Evolutionary conservation across 805 yeast genomes (phyloP).

Genomic region (Barnettozyma botsteinii): DNA sequence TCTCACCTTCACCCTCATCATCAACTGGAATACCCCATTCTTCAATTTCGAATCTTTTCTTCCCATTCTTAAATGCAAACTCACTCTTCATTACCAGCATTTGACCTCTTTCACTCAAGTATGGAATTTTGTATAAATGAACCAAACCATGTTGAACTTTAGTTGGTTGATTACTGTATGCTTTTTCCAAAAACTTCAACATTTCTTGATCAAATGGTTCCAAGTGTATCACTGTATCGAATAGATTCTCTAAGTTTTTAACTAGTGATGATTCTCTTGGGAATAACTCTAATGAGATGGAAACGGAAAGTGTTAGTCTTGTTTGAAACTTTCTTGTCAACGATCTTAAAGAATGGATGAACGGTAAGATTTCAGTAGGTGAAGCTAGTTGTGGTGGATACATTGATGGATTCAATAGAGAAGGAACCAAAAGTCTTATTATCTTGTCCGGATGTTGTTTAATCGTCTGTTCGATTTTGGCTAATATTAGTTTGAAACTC

Average conservation of each 20-base stretch:
- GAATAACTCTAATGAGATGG: conserved; percentile 61
- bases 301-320: conserved; percentile 44
- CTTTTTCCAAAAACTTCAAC: conserved; percentile 57
- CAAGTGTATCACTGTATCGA: conserved; percentile 66
- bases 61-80: conserved; percentile 80
- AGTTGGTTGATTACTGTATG: conserved; percentile 65
- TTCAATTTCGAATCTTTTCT: conserved; percentile 77
- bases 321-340: conserved; percentile 41
- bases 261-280: conserved; percentile 46
- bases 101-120: conserved; percentile 66
- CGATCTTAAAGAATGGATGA: conserved; percentile 53
- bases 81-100: conserved; percentile 75
- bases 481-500: conserved; percentile 26
- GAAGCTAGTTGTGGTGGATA: conserved; percentile 48
- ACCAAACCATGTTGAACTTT: conserved; percentile 83
- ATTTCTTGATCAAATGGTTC: conserved; percentile 79
- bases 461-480: conserved; percentile 40
- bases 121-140: conserved; percentile 67
- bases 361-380: conserved; percentile 47
- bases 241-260: conserved; percentile 49
- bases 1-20: conserved; percentile 38
- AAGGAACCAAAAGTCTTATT: conserved; percentile 67
- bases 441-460: conserved; percentile 40
- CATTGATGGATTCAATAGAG: conserved; percentile 71
- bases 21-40: conserved; percentile 98